Evolutionary conservation across 2,329 filamentous ascomycete species (phyloP), one percentile per base, ranked within the genome.

Genomic region (Phialocephala sp.): DNA sequence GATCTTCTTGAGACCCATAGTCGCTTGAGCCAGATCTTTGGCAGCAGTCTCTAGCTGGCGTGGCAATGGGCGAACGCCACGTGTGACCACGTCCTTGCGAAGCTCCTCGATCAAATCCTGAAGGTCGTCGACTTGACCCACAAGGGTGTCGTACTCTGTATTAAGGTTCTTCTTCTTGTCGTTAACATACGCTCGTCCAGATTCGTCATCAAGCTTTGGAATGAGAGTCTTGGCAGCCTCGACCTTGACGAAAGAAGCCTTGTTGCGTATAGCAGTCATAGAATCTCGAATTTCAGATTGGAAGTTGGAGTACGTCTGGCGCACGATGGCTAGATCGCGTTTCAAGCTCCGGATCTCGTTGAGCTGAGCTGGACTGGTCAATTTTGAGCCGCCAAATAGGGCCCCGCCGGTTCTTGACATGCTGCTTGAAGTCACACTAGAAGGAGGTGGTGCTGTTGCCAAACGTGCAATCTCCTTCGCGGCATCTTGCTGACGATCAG

Each of bases 61-160:
- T 6, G 94, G 94, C 41, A 96, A 82, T 9, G 95, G 95, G 41
- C 95, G 90, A 55, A 99, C 95, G 64, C 95, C 95, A 66, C 95
- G 92, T 65, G 89, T 85, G 56, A 99, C 95, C 55, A 99, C 95
- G 75, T 99, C 95, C 81, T 99, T 98, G 67, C 95, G 93, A 52
- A 99, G 85, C 76, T 99, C 95, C 78, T 99, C 95, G 22, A 99
- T 92, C 62, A 95, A 84, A 77, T 99, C 95, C 79, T 98, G 95
- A n/a, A 99, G 85, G 75, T 98, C 94, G 76, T 99, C 95, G 12
- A 99, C 95, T 75, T 93, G 91, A 72, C 88, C 90, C 71, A 99
- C 94, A 64, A 99, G 89, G 68, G 89, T 90, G 77, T 98, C 94
- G 0, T 93, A 97, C 76, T 98, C 94, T 32, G 90, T 84, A 59